Base-by-base conservation (phyloP, 2,329 filamentous ascomycete genomes). In the Tolypocladium tundrense region DNA sequence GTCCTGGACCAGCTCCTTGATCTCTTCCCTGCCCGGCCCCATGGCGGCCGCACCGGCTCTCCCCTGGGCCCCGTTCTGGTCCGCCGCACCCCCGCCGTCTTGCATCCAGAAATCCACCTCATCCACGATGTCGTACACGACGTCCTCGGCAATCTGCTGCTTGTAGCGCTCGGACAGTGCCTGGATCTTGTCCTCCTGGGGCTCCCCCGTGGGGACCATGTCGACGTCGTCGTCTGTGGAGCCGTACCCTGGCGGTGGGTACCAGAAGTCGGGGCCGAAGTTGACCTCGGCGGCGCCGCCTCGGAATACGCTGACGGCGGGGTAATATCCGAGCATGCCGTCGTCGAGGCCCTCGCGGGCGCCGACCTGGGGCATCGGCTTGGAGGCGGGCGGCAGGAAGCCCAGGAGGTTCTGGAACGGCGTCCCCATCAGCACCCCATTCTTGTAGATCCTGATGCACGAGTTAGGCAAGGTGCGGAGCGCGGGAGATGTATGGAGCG, bases 261-360 rank as follows among this genome's bases (percentile, higher is more conserved):
- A 88, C 91, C 92, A 97, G 76, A 96, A 97, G 39, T 94, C 81
- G 0, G 91, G 91, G 1, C 94, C 93, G 69, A 99, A 97, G 72
- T 97, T 97, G 66, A 93, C 87, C 71, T 97, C 90, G 19, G 89
- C 92, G 1, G 92, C 88, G 31, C 93, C 94, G 56, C 92, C 93
- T 51, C 89, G 86, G 74, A 97, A 97, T 27, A 94, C 88, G 65
- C 91, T 94, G 24, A 99, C 85, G 27, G 92, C 90, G 1, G 94
- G 94, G 68, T 96, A 96, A 74, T 99, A 99, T 13, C 94, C 95
- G 1, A 97, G 82, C 80, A 94, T 89, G 41, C 93, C 94, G 68
- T 99, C 94, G 68, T 99, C 94, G 61, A 96, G 85, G 35, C 91
- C 91, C 61, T 94, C 88, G 54, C 94, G 80, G 21, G 90, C 91